phyloP scores from a whole-genome alignment of 108 stramenopile genomes.

The Skeletonema tropicum region DNA sequence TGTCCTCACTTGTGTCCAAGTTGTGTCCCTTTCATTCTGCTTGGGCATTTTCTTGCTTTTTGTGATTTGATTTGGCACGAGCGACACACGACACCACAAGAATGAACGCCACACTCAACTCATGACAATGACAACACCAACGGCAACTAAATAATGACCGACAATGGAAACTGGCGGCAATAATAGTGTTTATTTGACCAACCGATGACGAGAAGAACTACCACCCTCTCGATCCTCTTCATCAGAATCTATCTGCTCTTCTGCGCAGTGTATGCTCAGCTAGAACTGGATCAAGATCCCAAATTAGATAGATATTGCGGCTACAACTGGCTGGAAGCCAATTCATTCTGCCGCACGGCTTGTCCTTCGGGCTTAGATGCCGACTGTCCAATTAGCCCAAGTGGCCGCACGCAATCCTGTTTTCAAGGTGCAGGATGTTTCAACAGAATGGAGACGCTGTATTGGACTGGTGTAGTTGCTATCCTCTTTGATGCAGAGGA shows the following conservation, averaged over 20 bases:
- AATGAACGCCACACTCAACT: too few relatives aligned
- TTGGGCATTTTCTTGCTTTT: too few relatives aligned
- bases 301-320: conserved; percentile 35
- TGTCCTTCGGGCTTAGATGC: conserved; percentile 21
- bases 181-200: too few relatives aligned
- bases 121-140: too few relatives aligned
- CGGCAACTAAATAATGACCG: too few relatives aligned
- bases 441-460: neutral
- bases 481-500: conserved; percentile 4
- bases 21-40: too few relatives aligned
- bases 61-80: too few relatives aligned
- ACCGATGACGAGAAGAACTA: neutral
- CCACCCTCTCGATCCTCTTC: neutral
- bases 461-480: conserved; percentile 8
- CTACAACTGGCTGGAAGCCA: conserved; percentile 32
- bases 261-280: neutral
- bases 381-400: conserved; percentile 11
- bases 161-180: too few relatives aligned
- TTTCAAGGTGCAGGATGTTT: conserved; percentile 23
- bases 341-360: conserved; percentile 1
- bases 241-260: neutral
- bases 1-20: too few relatives aligned
- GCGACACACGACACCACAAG: too few relatives aligned
- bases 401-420: conserved; percentile 11
- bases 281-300: conserved; percentile 1